Evolutionary conservation across 345 rosid species (phyloP).

Genomic region (Hirschfeldia incana): DNA sequence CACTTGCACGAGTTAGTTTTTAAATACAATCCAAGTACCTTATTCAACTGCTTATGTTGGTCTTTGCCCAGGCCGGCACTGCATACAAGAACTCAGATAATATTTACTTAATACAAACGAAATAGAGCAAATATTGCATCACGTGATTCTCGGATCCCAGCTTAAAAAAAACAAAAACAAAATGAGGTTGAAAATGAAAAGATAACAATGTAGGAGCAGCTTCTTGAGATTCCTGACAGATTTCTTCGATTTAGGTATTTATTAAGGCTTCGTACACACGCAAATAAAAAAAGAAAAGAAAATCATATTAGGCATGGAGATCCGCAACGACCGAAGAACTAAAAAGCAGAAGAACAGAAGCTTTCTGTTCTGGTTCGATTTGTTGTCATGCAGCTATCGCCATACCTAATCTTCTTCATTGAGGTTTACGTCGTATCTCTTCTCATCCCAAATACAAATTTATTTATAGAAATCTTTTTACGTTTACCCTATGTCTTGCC

Average conservation of each 20-base stretch:
- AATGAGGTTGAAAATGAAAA: not conserved
- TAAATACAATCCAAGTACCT: not conserved
- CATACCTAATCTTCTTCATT: conserved; percentile 39
- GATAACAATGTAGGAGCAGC: not conserved
- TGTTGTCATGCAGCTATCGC: conserved; percentile 58
- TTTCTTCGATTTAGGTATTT: not conserved
- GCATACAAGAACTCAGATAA: not conserved
- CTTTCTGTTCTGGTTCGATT: conserved; percentile 46
- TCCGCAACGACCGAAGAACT: conserved; percentile 30
- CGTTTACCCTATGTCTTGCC: conserved; percentile 40
- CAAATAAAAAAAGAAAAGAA: not conserved
- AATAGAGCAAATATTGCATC: conserved; percentile 9
- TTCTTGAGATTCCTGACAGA: conserved; percentile 28
- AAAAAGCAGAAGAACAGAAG: conserved; percentile 41
- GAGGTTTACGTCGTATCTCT: conserved; percentile 43
- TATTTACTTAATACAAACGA: not conserved
- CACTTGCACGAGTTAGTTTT: no score
- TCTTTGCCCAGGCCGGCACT: no score
- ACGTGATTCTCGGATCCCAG: conserved; percentile 8
- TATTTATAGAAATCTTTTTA: conserved; percentile 2
- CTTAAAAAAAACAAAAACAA: not conserved
- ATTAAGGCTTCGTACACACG: not conserved
- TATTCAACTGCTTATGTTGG: not conserved
- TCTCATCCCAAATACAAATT: conserved; percentile 18
- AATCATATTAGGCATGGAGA: conserved; percentile 27